Percentiles rank a stretch among this genome's conserved stretches.
phyloP scores from a whole-genome alignment of 176 grass and related monocot genomes.

The Miscanthus lutarioriparius region DNA sequence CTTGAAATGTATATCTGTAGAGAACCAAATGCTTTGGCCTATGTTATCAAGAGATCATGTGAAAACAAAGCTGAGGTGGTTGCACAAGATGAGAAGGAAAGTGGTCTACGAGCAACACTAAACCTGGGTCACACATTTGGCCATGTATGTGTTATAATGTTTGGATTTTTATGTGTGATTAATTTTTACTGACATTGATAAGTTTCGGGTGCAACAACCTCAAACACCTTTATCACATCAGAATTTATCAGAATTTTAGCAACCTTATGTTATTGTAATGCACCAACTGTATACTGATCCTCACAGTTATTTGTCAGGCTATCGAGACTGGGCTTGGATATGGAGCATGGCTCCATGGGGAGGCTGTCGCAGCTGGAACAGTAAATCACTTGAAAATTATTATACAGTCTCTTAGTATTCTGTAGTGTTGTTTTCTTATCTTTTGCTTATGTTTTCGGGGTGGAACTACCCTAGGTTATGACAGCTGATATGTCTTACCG shows the following conservation, averaged over 20 bases:
- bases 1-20: slow-evolving; percentile 49
- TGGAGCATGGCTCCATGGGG: slow-evolving; percentile 92
- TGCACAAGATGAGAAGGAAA: slow-evolving; percentile 93
- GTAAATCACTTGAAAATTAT: slow-evolving; percentile 33
- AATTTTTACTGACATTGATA: neutral
- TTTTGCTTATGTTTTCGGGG: neutral
- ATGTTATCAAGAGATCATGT: slow-evolving; percentile 95
- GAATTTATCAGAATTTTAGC: neutral
- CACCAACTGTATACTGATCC: neutral
- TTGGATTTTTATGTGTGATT: neutral
- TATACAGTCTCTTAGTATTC: neutral
- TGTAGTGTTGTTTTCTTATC: slow-evolving; percentile 6
- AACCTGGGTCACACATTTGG: slow-evolving; percentile 99
- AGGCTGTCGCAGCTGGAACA: slow-evolving; percentile 86
- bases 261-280: slow-evolving; percentile 1
- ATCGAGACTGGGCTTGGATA: slow-evolving; percentile 90
- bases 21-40: slow-evolving; percentile 78
- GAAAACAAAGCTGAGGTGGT: slow-evolving; percentile 99
- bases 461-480: slow-evolving; percentile 68
- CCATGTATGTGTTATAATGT: slow-evolving; percentile 62
- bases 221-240: neutral
- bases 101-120: slow-evolving; percentile 84
- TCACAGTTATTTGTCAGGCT: slow-evolving; percentile 52
- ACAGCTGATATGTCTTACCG: slow-evolving; percentile 88
- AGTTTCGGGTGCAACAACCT: neutral